Evolutionary conservation across 805 yeast species (phyloP), one percentile per base, ranked within the genome.

Genomic region (Metschnikowia arizonensis): DNA sequence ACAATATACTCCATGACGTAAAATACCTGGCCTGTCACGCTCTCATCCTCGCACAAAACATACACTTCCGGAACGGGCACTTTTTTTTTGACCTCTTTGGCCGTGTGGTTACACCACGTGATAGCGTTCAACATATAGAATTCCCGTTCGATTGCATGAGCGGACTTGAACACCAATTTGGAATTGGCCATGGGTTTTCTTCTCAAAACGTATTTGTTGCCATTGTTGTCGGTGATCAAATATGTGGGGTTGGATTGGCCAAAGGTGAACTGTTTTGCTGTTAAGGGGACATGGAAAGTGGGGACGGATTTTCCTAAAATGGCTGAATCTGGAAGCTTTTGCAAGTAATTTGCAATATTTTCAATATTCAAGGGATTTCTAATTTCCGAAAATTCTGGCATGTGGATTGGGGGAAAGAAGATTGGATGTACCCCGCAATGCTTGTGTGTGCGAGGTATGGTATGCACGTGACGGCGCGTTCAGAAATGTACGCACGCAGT

Each of bases 221-320:
- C 56, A 1, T 69, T 69, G 2, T 66, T 56, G 50, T 78, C 82
- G 2, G 57, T 61, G 21, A 79, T 44, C 24, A 76, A 68, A 55
- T 79, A 81, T 1, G 84, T 79, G 10, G 85, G 86, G 55, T 81
- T 81, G 1, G 82, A 76, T 58, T 81, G 86, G 12, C 86, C 86
- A 57, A 75, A 78, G 23, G 70, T 70, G 62, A 81, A 81, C 59
- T 81, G 86, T 48, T 71, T 63, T 34, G 78, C 57, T 0, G 50
- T 51, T 11, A 62, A 61, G 42, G 62, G 48, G 37, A 57, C 52
- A 11, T 44, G 24, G 8, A 50, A 37, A 9, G 45, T 37, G 12
- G 55, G 52, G 5, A 59, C 46, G 17, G 46, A 31, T 7, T 55
- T 50, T 1, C 73, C 74, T 3, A 50, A 31, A 1, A 63, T 52